A percentile compares a stretch with the other conserved stretches of the same genome.
phyloP scores from a whole-genome alignment of 2,329 filamentous ascomycete genomes.

The Thielaviopsis punctulata region DNA sequence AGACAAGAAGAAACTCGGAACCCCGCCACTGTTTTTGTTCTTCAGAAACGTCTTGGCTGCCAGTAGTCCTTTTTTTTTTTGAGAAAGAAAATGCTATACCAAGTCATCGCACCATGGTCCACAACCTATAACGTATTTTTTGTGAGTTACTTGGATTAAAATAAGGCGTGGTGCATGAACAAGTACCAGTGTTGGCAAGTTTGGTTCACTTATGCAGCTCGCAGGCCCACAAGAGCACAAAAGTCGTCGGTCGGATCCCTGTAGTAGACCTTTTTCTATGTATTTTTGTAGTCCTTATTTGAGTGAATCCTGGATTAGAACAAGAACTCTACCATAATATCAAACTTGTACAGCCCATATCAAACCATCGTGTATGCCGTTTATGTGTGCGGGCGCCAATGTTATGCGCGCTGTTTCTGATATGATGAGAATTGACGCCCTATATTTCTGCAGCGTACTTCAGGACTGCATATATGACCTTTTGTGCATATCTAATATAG shows the following conservation, averaged over 20 bases:
- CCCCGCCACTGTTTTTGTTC: no score
- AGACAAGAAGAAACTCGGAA: no score
- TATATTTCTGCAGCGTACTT: neutral
- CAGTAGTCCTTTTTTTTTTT: no score
- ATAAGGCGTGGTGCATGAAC: neutral
- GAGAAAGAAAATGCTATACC: no score
- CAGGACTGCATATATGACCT: neutral
- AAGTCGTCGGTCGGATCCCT: neutral
- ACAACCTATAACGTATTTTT: no score
- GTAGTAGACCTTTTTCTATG: neutral
- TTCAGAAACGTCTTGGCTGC: no score
- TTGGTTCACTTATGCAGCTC: neutral
- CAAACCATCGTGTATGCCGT: neutral
- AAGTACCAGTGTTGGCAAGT: neutral
- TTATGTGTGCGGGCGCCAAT: neutral
- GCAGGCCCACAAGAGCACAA: neutral
- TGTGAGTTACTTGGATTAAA: no score
- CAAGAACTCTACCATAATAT: neutral
- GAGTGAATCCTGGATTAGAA: no score
- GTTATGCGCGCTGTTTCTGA: neutral
- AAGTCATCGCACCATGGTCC: no score
- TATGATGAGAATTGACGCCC: neutral
- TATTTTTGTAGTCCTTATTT: neutral
- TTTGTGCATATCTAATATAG: neutral
- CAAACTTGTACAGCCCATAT: neutral